Conservation (phyloP, 192 early-diverging fungal species). For the Kickxella alabastrina region DNA sequence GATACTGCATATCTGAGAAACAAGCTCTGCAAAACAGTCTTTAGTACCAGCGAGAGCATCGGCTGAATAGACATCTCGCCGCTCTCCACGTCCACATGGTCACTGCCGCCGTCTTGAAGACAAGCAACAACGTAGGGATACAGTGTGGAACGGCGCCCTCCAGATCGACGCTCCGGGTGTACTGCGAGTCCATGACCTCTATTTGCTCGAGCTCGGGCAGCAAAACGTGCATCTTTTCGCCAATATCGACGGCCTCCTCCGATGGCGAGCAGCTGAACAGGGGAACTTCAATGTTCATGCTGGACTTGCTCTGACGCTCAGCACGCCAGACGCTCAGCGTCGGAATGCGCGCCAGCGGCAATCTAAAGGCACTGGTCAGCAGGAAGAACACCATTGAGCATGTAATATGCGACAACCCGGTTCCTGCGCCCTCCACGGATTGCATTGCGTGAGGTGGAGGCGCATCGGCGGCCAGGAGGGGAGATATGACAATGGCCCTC, state of each 20-base stretch:
- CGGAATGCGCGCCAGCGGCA: conserved; percentile 19
- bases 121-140: conserved; percentile 9
- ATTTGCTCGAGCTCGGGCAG: conserved; percentile 48
- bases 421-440: background rate
- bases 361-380: conserved; percentile 21
- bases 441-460: background rate
- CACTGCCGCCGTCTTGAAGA: background rate
- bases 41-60: conserved; percentile 32
- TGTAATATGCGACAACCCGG: background rate
- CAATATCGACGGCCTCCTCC: conserved; percentile 45
- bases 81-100: background rate
- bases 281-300: conserved; percentile 36
- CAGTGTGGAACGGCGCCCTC: conserved; percentile 12
- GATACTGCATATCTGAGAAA: conserved; percentile 19
- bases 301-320: conserved; percentile 15
- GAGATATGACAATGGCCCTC: background rate
- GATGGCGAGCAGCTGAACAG: conserved; percentile 46
- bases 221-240: conserved; percentile 47
- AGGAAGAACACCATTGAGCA: conserved; percentile 16
- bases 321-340: conserved; percentile 21
- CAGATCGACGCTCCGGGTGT: conserved; percentile 6
- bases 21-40: conserved; percentile 14
- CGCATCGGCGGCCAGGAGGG: background rate
- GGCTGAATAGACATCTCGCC: conserved; percentile 13
- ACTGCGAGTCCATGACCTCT: conserved; percentile 32